Conservation (phyloP, 257 asterid species). For the Nicotiana knightiana region DNA sequence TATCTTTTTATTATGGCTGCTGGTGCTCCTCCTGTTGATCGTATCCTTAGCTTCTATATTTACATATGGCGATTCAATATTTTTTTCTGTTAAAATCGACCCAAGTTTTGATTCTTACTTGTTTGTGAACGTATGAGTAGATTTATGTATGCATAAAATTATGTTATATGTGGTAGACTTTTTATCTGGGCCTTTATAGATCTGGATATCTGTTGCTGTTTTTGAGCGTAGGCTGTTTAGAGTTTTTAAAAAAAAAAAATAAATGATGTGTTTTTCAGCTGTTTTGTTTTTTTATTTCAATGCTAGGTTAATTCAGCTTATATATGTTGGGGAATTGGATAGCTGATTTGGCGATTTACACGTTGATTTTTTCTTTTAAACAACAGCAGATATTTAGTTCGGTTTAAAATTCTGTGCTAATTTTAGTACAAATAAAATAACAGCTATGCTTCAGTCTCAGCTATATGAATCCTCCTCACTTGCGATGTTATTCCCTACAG, state of each 20-base stretch:
- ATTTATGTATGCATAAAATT: neutral
- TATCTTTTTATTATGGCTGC: constrained; percentile 39
- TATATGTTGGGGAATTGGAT: neutral
- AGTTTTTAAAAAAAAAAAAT: neutral
- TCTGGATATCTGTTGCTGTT: constrained; percentile 16
- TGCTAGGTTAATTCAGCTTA: neutral
- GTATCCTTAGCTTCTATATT: constrained; percentile 35
- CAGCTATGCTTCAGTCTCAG: no score
- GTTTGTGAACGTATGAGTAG: neutral
- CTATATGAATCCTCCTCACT: no score
- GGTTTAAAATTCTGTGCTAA: neutral
- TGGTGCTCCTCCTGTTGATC: constrained; percentile 49
- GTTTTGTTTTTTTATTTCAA: neutral
- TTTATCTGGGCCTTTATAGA: constrained; percentile 10
- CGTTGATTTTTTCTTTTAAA: neutral
- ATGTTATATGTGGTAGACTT: neutral
- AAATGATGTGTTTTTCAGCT: neutral
- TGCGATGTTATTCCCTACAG: no score
- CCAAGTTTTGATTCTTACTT: neutral
- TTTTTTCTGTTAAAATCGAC: neutral
- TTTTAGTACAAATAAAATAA: neutral
- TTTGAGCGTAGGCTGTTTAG: neutral
- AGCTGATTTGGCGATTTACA: neutral
- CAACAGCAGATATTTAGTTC: neutral
- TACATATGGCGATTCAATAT: neutral